A percentile compares a stretch with the other conserved stretches of the same genome.
These are phyloP conservation scores for Colletotrichum euphorbiae DNA, from an alignment of 2,329 filamentous ascomycete species.

Conservation along the genomic window DNA sequence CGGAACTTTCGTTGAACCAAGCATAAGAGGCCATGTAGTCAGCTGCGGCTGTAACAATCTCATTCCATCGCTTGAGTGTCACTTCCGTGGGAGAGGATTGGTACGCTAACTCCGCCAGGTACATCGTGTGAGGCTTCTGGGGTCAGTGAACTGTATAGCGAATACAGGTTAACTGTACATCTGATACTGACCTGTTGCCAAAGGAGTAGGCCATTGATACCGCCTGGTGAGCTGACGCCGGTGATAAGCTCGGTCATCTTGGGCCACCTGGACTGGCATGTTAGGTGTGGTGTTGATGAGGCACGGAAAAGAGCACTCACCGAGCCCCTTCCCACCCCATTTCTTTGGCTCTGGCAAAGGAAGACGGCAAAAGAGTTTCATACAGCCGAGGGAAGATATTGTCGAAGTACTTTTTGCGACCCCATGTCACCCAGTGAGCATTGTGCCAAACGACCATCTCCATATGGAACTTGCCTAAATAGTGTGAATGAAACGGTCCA, in stretches of 20 bases:
- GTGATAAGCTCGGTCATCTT: constrained; percentile 64
- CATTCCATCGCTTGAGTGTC: constrained; percentile 65
- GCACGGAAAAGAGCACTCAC: not conserved
- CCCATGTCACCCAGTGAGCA: constrained; percentile 55
- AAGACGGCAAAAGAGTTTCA: constrained; percentile 42
- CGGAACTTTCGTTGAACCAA: constrained; percentile 63
- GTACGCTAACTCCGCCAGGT: constrained; percentile 64
- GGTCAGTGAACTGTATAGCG: not conserved
- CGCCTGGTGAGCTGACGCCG: constrained; percentile 54
- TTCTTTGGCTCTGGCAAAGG: constrained; percentile 43
- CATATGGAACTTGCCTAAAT: constrained; percentile 53
- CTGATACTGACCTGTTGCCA: constrained; percentile 63
- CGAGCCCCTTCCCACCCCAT: constrained; percentile 49
- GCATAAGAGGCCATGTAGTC: constrained; percentile 71
- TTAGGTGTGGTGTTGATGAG: not conserved
- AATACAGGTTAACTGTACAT: not conserved
- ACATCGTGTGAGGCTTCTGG: constrained; percentile 64
- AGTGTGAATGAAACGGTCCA: not conserved
- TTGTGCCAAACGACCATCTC: constrained; percentile 59
- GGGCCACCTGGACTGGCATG: constrained; percentile 47
- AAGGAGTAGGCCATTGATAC: constrained; percentile 70
- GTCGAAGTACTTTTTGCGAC: constrained; percentile 51
- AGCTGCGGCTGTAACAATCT: constrained; percentile 61
- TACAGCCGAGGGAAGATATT: constrained; percentile 49
- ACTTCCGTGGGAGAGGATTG: constrained; percentile 44